Evolutionary conservation across 2,329 filamentous ascomycete species (phyloP).

Genomic region (Akanthomyces uredinophilus): DNA sequence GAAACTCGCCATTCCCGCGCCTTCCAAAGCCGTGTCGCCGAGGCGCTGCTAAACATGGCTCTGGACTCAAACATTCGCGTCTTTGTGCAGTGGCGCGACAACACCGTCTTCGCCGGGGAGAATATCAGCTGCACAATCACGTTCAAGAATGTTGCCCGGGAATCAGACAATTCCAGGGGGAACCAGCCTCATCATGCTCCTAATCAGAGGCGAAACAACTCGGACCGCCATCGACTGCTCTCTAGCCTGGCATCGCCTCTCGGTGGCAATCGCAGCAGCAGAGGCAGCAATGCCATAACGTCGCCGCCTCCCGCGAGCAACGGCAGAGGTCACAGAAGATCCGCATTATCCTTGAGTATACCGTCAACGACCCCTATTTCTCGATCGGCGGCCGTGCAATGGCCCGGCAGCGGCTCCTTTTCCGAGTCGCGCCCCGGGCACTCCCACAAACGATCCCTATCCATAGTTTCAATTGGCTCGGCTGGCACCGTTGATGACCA

Average conservation of each 20-base stretch:
- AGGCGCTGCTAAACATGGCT: constrained; percentile 38
- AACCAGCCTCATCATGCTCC: constrained; percentile 20
- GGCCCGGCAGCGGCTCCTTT: constrained; percentile 32
- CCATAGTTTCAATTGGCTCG: constrained; percentile 73
- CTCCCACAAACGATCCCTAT: constrained; percentile 69
- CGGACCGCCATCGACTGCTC: constrained; percentile 34
- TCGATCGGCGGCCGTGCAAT: constrained; percentile 44
- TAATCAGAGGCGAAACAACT: constrained; percentile 22
- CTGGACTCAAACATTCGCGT: constrained; percentile 63
- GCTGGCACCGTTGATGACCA: constrained; percentile 45
- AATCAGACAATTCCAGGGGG: constrained; percentile 28
- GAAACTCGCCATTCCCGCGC: not conserved
- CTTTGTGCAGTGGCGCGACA: constrained; percentile 90
- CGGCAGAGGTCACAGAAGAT: constrained; percentile 54
- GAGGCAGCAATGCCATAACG: constrained; percentile 39
- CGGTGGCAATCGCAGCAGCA: constrained; percentile 31
- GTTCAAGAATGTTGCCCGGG: constrained; percentile 76
- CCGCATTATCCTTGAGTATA: constrained; percentile 60
- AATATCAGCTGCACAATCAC: constrained; percentile 93
- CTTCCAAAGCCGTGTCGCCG: not conserved
- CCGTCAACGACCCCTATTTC: constrained; percentile 41
- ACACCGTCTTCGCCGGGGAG: constrained; percentile 94
- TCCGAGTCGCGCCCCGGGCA: constrained; percentile 39
- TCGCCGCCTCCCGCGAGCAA: constrained; percentile 37
- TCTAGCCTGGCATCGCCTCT: constrained; percentile 39